A percentile compares a stretch with the other conserved stretches of the same genome.
These are phyloP conservation scores for Violaceomyces palustris DNA, from an alignment of 1,284 basidiomycete genomes.

Conservation along the genomic window DNA sequence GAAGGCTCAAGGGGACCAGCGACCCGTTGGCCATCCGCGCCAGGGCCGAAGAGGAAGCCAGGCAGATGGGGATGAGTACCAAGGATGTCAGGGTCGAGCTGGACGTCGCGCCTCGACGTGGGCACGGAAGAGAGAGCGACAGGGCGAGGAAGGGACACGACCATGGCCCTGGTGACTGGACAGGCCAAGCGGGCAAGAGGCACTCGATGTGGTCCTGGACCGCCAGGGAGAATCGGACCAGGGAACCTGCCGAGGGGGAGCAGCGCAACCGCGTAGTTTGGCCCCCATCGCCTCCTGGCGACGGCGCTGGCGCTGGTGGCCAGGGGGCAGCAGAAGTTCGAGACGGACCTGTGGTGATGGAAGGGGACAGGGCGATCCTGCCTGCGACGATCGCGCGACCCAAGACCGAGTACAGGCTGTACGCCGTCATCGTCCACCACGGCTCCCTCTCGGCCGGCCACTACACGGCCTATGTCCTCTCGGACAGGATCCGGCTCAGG, in stretches of 20 bases:
- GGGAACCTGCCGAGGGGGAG: too few relatives aligned
- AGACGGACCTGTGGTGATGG: too few relatives aligned
- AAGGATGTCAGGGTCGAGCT: conserved; percentile 19
- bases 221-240: too few relatives aligned
- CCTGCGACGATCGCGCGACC: conserved; percentile 14
- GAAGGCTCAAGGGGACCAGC: conserved; percentile 53
- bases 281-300: conserved; percentile 1
- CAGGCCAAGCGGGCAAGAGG: too few relatives aligned
- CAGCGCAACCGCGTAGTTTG: conserved; percentile 3
- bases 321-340: too few relatives aligned
- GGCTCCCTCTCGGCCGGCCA: conserved; percentile 40
- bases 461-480: conserved; percentile 44
- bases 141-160: conserved; percentile 1
- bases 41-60: conserved; percentile 46
- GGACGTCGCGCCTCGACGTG: too few relatives aligned
- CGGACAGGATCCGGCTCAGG: conserved; percentile 31
- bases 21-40: conserved; percentile 37
- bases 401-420: conserved; percentile 46
- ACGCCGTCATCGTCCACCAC: conserved; percentile 74
- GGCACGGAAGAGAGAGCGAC: conserved; percentile 3
- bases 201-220: too few relatives aligned
- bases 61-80: conserved; percentile 54
- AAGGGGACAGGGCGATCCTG: too few relatives aligned
- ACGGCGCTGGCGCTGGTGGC: too few relatives aligned
- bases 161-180: conserved; percentile 8